phyloP scores from a whole-genome alignment of 139 green algal species.

The Eudorina sp. region DNA sequence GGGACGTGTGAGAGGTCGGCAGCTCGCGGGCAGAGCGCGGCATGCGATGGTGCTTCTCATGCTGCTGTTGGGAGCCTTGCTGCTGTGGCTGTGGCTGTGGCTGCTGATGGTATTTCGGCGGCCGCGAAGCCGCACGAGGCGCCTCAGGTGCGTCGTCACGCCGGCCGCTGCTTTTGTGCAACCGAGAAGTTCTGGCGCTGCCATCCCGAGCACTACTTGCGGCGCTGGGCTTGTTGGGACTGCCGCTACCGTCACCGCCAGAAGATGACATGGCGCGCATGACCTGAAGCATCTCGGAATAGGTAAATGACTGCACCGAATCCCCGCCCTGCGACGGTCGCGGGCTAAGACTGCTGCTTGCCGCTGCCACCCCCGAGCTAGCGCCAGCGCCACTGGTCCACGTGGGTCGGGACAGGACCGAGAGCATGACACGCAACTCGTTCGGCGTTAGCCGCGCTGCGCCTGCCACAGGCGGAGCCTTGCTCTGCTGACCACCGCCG shows the following conservation, averaged over 20 bases:
- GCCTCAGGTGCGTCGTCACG: no score
- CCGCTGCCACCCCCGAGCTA: neutral
- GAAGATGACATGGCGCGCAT: conserved; percentile 31
- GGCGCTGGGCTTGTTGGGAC: neutral
- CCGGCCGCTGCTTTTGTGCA: neutral
- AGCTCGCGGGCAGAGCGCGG: neutral
- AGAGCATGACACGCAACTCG: conserved; percentile 34
- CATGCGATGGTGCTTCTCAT: neutral
- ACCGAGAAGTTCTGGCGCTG: neutral
- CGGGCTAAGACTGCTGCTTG: neutral
- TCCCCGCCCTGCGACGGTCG: neutral
- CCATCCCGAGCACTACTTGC: neutral
- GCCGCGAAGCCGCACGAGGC: no score
- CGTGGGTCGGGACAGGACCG: neutral
- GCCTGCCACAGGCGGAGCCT: neutral
- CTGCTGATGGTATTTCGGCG: no score
- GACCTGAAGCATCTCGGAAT: conserved; percentile 37
- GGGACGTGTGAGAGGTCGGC: neutral
- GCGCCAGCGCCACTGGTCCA: neutral
- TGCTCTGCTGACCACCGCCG: neutral
- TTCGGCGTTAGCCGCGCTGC: neutral
- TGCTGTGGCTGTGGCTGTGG: neutral
- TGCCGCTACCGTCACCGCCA: neutral
- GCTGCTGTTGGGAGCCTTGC: no score
- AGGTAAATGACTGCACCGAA: conserved; percentile 18